These are phyloP conservation scores for Sarcodon sp. DNA, from an alignment of 768 basidiomycete genomes.

Conservation along the genomic window DNA sequence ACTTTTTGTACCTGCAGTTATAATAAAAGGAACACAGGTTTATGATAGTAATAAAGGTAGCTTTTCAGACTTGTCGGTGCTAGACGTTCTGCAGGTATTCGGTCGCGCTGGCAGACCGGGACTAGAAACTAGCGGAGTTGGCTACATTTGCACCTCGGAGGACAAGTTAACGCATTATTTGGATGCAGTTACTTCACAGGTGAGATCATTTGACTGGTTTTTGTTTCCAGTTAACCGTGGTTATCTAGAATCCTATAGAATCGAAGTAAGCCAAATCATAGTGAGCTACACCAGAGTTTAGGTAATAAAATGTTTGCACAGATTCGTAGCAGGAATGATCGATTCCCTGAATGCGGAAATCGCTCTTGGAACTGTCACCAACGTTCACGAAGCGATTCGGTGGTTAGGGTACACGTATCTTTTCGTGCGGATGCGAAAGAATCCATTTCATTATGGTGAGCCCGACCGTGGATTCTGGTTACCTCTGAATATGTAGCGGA, in stretches of 20 bases:
- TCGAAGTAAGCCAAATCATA: conserved; percentile 52
- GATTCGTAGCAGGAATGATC: conserved; percentile 73
- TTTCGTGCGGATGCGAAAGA: conserved; percentile 88
- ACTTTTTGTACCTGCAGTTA: conserved; percentile 32
- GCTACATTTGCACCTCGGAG: conserved; percentile 90
- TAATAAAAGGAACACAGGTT: conserved; percentile 96
- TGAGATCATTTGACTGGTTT: conserved; percentile 16
- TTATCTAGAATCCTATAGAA: conserved; percentile 78
- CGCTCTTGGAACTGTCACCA: conserved; percentile 86
- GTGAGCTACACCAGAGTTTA: not conserved
- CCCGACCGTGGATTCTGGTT: not conserved
- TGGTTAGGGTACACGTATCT: conserved; percentile 98
- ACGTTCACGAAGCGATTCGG: conserved; percentile 70
- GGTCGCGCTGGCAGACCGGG: conserved; percentile 89
- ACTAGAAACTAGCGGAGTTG: conserved; percentile 86
- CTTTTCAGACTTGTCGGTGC: conserved; percentile 84
- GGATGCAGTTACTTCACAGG: conserved; percentile 79
- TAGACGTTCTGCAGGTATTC: conserved; percentile 96
- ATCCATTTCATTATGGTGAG: conserved; percentile 76
- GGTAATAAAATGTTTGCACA: conserved; percentile 7
- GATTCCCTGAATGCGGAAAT: conserved; percentile 95
- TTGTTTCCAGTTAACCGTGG: not conserved
- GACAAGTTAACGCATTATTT: conserved; percentile 91
- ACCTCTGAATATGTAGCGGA: not conserved
- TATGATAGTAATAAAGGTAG: conserved; percentile 86